These are phyloP conservation scores for Fusarium albidum DNA, from an alignment of 2,329 filamentous ascomycete genomes.

Conservation along the genomic window DNA sequence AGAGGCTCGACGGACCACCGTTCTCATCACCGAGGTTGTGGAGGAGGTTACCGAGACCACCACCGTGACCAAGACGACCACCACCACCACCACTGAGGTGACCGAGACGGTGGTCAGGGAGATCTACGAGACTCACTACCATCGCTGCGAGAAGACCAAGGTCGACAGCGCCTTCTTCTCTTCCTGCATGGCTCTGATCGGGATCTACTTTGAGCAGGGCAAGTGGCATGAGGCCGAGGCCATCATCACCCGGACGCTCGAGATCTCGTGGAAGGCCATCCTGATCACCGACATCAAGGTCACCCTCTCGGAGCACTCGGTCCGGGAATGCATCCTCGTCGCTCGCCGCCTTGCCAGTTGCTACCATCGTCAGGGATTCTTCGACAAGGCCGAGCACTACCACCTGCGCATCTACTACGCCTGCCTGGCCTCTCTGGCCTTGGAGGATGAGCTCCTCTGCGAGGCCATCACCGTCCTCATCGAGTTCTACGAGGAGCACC, in stretches of 20 bases:
- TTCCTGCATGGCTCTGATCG: conserved; percentile 45
- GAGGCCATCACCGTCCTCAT: conserved; percentile 43
- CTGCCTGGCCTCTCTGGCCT: conserved; percentile 41
- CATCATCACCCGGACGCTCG: conserved; percentile 46
- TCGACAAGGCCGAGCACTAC: conserved; percentile 49
- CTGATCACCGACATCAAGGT: conserved; percentile 42
- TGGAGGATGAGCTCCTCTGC: conserved; percentile 42
- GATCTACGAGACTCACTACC: conserved; percentile 47
- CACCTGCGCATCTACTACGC: conserved; percentile 49
- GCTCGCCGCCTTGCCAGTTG: conserved; percentile 47
- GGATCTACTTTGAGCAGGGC: conserved; percentile 41
- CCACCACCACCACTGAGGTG: conserved; percentile 38
- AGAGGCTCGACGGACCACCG: conserved; percentile 45
- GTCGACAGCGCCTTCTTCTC: conserved; percentile 47
- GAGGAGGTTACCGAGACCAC: conserved; percentile 49
- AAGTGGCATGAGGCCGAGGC: conserved; percentile 48
- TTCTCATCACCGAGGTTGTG: conserved; percentile 50
- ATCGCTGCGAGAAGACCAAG: conserved; percentile 45
- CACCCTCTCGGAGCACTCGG: conserved; percentile 43
- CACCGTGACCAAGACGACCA: conserved; percentile 44
- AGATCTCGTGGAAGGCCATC: conserved; percentile 50
- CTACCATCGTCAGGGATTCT: conserved; percentile 45
- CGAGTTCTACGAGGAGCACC: conserved; percentile 45
- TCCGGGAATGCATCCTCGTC: conserved; percentile 44
- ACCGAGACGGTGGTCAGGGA: conserved; percentile 47